Percentiles rank a stretch among this genome's conserved stretches.
Evolutionary conservation across 352 stramenopile genomes (phyloP).

Genomic region (Aphanomyces cochlioides): DNA sequence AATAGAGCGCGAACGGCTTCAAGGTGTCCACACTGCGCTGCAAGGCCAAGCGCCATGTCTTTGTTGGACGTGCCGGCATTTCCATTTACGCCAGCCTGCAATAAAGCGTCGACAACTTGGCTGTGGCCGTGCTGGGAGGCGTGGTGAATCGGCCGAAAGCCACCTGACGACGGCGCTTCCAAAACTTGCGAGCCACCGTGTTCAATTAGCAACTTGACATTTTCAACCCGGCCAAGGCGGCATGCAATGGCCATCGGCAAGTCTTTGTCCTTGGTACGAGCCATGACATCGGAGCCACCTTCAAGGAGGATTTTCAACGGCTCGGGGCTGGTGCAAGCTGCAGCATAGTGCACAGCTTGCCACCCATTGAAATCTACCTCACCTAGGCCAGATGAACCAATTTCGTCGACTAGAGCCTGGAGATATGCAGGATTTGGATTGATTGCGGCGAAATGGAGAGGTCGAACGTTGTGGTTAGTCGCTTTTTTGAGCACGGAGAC

Average conservation of each 20-base stretch:
- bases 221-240: conserved; percentile 45
- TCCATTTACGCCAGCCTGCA: conserved; percentile 50
- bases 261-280: conserved; percentile 53
- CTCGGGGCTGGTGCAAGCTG: conserved; percentile 45
- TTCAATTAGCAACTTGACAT: conserved; percentile 57
- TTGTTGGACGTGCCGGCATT: conserved; percentile 54
- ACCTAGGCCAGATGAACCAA: conserved; percentile 45
- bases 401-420: conserved; percentile 44
- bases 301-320: conserved; percentile 64
- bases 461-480: conserved; percentile 52
- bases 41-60: conserved; percentile 53
- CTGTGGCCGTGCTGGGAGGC: conserved; percentile 45
- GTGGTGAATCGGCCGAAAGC: conserved; percentile 53
- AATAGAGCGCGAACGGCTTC: conserved; percentile 54
- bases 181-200: conserved; percentile 41
- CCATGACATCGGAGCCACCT: conserved; percentile 49
- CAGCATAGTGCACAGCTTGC: conserved; percentile 67
- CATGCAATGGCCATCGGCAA: conserved; percentile 64
- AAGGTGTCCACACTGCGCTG: conserved; percentile 52
- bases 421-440: conserved; percentile 71
- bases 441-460: conserved; percentile 67
- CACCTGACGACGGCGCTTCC: conserved; percentile 46
- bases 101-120: conserved; percentile 45
- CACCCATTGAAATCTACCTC: conserved; percentile 56
- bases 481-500: conserved; percentile 72